Conservation (phyloP, 164 flowering plant genomes). For the Dillenia suffruticosa region DNA sequence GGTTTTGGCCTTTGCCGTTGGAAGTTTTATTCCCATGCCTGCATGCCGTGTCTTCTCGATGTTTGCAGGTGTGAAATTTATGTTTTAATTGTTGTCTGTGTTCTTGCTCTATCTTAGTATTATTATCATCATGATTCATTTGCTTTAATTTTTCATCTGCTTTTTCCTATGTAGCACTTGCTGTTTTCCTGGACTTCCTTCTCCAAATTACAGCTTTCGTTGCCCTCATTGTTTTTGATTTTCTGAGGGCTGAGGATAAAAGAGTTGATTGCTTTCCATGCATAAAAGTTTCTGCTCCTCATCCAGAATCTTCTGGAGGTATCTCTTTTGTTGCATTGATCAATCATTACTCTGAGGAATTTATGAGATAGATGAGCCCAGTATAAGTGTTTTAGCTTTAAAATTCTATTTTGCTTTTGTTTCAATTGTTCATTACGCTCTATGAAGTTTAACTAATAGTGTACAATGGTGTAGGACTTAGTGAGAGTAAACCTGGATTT, state of each 20-base stretch:
- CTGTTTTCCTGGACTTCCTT: slow-evolving; percentile 94
- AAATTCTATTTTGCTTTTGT: slow-evolving; percentile 3
- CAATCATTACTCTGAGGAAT: not conserved
- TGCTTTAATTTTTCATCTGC: slow-evolving; percentile 6
- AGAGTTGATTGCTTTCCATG: slow-evolving; percentile 96
- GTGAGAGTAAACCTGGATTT: slow-evolving; percentile 59
- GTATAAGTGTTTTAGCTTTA: not conserved
- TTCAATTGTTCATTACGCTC: not conserved
- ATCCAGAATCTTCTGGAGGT: slow-evolving; percentile 52
- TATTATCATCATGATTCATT: not conserved
- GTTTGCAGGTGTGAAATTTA: slow-evolving; percentile 78
- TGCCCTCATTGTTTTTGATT: slow-evolving; percentile 88
- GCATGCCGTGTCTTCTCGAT: slow-evolving; percentile 98
- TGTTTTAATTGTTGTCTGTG: not conserved
- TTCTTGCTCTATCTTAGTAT: not conserved
- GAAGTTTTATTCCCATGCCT: slow-evolving; percentile 97
- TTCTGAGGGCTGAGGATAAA: slow-evolving; percentile 69
- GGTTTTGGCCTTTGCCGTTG: slow-evolving; percentile 97
- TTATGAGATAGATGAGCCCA: not conserved
- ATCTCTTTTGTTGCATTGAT: slow-evolving; percentile 2
- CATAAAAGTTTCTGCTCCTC: slow-evolving; percentile 44
- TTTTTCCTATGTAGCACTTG: slow-evolving; percentile 63
- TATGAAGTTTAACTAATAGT: slow-evolving; percentile 13
- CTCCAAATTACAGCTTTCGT: slow-evolving; percentile 98
- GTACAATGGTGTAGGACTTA: slow-evolving; percentile 42